phyloP scores from a whole-genome alignment of 2,329 filamentous ascomycete species.

The Truncatella angustata region DNA sequence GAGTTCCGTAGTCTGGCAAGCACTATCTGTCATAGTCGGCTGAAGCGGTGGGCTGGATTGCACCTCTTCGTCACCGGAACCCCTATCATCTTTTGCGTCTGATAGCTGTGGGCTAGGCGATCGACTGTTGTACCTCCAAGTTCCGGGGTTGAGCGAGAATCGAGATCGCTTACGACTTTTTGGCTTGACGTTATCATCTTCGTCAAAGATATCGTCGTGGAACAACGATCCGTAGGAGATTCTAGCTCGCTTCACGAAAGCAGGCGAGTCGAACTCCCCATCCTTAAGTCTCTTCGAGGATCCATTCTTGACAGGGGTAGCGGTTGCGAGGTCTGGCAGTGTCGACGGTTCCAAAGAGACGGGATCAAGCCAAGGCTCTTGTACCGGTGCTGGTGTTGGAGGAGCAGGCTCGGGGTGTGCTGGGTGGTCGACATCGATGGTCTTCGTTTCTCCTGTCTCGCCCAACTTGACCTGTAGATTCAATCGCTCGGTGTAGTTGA shows the following conservation, averaged over 20 bases:
- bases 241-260: constrained; percentile 71
- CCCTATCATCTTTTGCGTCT: constrained; percentile 12
- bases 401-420: neutral
- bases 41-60: constrained; percentile 13
- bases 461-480: constrained; percentile 45
- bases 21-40: constrained; percentile 35
- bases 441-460: constrained; percentile 44
- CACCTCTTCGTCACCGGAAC: constrained; percentile 3
- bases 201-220: constrained; percentile 69
- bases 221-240: constrained; percentile 68
- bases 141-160: constrained; percentile 62
- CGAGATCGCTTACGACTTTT: constrained; percentile 68
- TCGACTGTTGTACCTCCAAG: constrained; percentile 73
- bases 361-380: neutral
- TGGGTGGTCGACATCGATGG: constrained; percentile 54
- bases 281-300: constrained; percentile 35
- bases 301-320: constrained; percentile 26
- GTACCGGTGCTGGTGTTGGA: neutral
- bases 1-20: constrained; percentile 36
- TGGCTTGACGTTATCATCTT: constrained; percentile 59
- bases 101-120: constrained; percentile 68
- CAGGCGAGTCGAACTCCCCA: constrained; percentile 71
- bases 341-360: neutral
- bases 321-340: constrained; percentile 3
- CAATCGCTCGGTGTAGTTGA: constrained; percentile 53